Evolutionary conservation across 352 stramenopile genomes (phyloP).

Genomic region (Pythium biforme): DNA sequence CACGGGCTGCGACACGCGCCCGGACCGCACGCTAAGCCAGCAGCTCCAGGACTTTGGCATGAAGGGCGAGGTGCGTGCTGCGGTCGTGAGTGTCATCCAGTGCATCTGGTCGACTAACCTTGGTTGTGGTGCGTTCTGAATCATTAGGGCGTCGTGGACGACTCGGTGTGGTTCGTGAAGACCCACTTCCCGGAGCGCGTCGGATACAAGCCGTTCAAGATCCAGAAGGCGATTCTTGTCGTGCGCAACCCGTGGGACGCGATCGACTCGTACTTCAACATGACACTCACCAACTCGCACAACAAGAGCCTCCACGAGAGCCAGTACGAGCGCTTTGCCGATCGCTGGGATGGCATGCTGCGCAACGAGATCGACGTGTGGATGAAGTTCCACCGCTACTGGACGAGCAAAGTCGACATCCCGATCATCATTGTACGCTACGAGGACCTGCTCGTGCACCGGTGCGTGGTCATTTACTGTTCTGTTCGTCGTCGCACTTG

Average conservation of each 20-base stretch:
- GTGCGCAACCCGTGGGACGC: conserved; percentile 97
- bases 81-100: background rate
- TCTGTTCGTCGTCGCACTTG: too few relatives aligned
- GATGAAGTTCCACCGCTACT: conserved; percentile 91
- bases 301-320: conserved; percentile 88
- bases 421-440: conserved; percentile 92
- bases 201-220: conserved; percentile 84
- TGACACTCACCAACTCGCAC: conserved; percentile 94
- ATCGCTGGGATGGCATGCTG: conserved; percentile 89
- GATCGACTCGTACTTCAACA: conserved; percentile 99
- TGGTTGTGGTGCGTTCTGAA: conserved; percentile 1
- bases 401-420: conserved; percentile 87
- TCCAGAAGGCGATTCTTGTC: conserved; percentile 83
- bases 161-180: conserved; percentile 97
- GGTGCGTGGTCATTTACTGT: too few relatives aligned
- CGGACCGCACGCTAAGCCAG: conserved; percentile 91
- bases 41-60: conserved; percentile 89
- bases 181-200: conserved; percentile 97
- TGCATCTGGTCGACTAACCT: too few relatives aligned
- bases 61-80: conserved; percentile 63
- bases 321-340: conserved; percentile 84
- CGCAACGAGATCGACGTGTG: conserved; percentile 90
- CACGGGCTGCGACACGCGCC: conserved; percentile 96
- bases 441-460: conserved; percentile 87
- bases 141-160: conserved; percentile 90